Evolutionary conservation across 768 basidiomycete species (phyloP).

Genomic region (Mycena haematopus): DNA sequence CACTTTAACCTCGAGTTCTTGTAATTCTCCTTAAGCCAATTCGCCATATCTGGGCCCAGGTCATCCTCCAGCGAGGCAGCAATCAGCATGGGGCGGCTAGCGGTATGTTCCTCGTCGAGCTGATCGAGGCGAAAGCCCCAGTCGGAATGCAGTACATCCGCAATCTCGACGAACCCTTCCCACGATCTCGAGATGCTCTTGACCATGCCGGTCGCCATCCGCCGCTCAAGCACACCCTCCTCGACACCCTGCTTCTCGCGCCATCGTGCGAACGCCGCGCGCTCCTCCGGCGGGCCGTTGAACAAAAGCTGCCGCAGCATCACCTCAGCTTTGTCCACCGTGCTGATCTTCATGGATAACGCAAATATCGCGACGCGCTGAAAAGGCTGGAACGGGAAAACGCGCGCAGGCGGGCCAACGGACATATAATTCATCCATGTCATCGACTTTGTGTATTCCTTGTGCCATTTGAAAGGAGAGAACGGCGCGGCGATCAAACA

Average conservation of each 20-base stretch:
- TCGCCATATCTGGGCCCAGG: constrained; percentile 50
- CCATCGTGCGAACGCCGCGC: constrained; percentile 48
- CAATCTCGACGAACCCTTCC: constrained; percentile 56
- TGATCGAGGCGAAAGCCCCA: constrained; percentile 55
- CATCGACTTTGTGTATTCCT: constrained; percentile 51
- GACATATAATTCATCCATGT: constrained; percentile 54
- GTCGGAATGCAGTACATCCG: constrained; percentile 51
- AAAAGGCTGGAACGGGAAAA: constrained; percentile 48
- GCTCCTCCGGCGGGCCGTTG: constrained; percentile 45
- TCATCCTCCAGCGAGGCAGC: constrained; percentile 50
- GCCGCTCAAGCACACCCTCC: constrained; percentile 51
- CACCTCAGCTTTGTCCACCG: not conserved
- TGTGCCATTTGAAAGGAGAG: constrained; percentile 55
- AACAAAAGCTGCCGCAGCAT: constrained; percentile 39
- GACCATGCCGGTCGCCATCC: constrained; percentile 48
- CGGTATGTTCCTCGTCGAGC: constrained; percentile 52
- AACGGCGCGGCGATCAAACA: constrained; percentile 54
- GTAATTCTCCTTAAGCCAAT: constrained; percentile 56
- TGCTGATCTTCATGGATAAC: not conserved
- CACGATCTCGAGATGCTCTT: constrained; percentile 57
- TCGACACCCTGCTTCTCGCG: constrained; percentile 43
- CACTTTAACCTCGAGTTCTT: constrained; percentile 48
- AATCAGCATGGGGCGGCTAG: constrained; percentile 50
- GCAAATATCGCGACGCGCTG: constrained; percentile 29
- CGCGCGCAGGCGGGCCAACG: constrained; percentile 50